Base-by-base conservation (phyloP, 768 basidiomycete species). In the Trametes villosa region DNA sequence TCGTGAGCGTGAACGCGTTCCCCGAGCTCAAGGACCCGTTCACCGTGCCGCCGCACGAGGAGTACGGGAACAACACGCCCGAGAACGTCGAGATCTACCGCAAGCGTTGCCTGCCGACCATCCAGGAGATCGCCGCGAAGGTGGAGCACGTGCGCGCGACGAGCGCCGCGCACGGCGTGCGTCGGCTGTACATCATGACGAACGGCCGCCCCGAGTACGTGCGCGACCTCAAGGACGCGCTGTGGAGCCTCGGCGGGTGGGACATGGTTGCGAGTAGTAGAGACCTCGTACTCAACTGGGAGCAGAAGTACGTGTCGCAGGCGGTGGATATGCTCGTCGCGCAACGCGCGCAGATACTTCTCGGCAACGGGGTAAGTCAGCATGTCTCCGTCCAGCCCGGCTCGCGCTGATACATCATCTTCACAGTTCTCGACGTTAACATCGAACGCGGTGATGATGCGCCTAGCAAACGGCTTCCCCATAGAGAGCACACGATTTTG, bases 291-390 rank as follows among this genome's bases (percentile, higher is more conserved):
- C 65, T 87, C 18, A 78, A 73, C 9, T 78, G 79, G 79, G 85
- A 86, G 67, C 81, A 83, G 55, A 80, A 79, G 60, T 81, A 79
- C 11, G 79, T 86, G 6, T 73, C 79, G 15, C 84, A 87, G 68
- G 80, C 83, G 4, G 71, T 86, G 66, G 89, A 91, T 70, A 87
- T 88, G 86, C 76, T 85, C 63, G 80, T 89, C 41, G 88, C 79
- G 17, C 78, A 84, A 66, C 74, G 84, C 47, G 87, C 87, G 0
- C 81, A 86, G 64, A 77, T 85, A 53, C 84, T 90, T 60, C 73
- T 91, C 41, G 89, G 89, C 12, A 91, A 89, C 67, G 89, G 88
- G 55, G 87, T 87, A 68, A 64, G 86, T 46, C 24, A 26, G 11
- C 58, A 8, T 41, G 31, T 51, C 15, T 6, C 5, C 17, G 48